Evolutionary conservation across 1,284 basidiomycete species (phyloP), one percentile per base, ranked within the genome.

Genomic region (Melampsora occidentalis): DNA sequence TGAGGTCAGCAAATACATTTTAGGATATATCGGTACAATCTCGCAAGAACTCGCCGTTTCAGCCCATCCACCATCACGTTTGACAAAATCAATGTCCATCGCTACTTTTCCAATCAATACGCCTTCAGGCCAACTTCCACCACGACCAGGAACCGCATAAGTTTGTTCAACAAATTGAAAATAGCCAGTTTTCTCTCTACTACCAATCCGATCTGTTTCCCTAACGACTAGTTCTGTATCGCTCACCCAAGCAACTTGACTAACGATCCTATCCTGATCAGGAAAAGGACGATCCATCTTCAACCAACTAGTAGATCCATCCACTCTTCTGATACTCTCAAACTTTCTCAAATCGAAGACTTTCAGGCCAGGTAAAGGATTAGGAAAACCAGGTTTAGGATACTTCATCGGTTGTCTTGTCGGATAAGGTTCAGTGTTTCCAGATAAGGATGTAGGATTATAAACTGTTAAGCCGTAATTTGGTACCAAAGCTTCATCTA

Each of bases 61-160:
- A 79, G 97, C 93, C 95, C 96, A 98, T 0, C 96, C 96, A 59
- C 89, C 88, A 81, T 96, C 94, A 0, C 89, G 90, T 81, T 94
- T 69, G 20, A 89, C 84, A 81, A 88, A 88, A 16, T 94, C 93
- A 22, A 92, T 85, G 78, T 86, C 90, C 76, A 92, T 86, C 16
- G 92, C 91, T 16, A 91, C 87, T 69, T 81, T 84, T 14, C 89
- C 94, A 33, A 79, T 82, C 64, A 71, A 80, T 76, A 80, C 80
- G 57, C 78, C 25, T n/a, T 61, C 46, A 22, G 62, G 53, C 14
- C 61, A 12, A 18, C 59, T 25, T 28, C 59, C 22, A n/a, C 39
- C 48, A n/a, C n/a, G 12, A 33, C 22, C 39, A 10, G 53, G 61
- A 14, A n/a, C 20, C 16, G 61, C 46, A 6, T 57, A 28, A 22